These are phyloP conservation scores for Penicillium thymicola DNA, from an alignment of 2,329 filamentous ascomycete genomes.

Conservation along the genomic window DNA sequence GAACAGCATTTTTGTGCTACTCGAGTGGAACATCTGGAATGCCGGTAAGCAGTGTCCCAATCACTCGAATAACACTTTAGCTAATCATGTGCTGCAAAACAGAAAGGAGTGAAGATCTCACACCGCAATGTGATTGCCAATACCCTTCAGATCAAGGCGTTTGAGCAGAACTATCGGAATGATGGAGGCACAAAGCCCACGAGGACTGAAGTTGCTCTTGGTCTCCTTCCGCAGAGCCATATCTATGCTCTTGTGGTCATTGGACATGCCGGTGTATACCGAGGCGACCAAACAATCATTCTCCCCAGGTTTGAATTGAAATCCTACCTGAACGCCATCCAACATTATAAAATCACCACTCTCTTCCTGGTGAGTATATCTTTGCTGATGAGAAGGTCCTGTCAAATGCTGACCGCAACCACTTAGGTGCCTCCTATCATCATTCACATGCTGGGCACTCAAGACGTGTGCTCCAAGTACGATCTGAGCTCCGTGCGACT, in stretches of 20 bases:
- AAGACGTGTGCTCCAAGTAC: conserved; percentile 60
- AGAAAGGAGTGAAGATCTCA: conserved; percentile 83
- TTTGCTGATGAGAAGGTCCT: neutral
- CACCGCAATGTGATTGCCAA: conserved; percentile 78
- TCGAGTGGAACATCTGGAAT: conserved; percentile 76
- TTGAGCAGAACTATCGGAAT: conserved; percentile 43
- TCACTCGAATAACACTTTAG: neutral
- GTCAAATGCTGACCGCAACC: neutral
- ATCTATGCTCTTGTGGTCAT: conserved; percentile 76
- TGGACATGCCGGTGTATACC: conserved; percentile 62
- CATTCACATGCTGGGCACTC: conserved; percentile 68
- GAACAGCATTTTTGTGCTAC: conserved; percentile 74
- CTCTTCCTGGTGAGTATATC: conserved; percentile 59
- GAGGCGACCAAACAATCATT: conserved; percentile 70
- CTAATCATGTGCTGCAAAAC: neutral
- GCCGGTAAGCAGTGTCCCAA: conserved; percentile 52
- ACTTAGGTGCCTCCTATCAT: conserved; percentile 73
- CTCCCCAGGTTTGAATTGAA: conserved; percentile 71
- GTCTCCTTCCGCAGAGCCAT: conserved; percentile 75
- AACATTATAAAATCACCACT: conserved; percentile 64
- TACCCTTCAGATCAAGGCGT: conserved; percentile 59
- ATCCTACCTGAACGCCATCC: conserved; percentile 61
- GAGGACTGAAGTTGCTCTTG: conserved; percentile 55
- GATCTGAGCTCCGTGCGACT: conserved; percentile 65
- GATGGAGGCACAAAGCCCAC: neutral